A percentile compares a stretch with the other conserved stretches of the same genome.
Evolutionary conservation across 2,329 filamentous ascomycete species (phyloP).

Genomic region (Mycosphaerella arachidis): DNA sequence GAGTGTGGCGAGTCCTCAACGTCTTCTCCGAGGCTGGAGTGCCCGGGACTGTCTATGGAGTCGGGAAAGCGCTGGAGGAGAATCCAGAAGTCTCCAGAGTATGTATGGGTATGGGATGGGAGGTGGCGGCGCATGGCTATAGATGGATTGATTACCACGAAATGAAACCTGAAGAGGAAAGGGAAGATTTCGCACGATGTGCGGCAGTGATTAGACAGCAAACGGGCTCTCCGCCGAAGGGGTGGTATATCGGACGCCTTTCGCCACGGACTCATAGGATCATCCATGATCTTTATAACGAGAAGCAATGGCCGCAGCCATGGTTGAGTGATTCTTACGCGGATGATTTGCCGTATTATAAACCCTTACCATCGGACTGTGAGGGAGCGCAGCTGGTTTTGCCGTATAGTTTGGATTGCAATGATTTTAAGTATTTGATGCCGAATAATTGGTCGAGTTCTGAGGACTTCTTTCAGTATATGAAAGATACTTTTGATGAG

Average conservation of each 20-base stretch:
- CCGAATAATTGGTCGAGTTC: conserved; percentile 24
- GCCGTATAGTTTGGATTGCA: conserved; percentile 47
- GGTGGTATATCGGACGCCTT: conserved; percentile 50
- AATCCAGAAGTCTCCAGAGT: conserved; percentile 45
- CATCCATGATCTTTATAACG: conserved; percentile 49
- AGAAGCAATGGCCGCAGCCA: conserved; percentile 49
- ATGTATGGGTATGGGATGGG: conserved; percentile 48
- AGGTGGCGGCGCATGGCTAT: conserved; percentile 49
- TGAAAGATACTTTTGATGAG: conserved; percentile 53
- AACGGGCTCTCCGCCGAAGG: conserved; percentile 43
- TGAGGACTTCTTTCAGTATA: conserved; percentile 42
- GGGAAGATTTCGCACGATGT: conserved; percentile 44
- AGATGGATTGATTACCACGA: conserved; percentile 51
- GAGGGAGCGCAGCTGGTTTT: not conserved
- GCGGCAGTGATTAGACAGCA: conserved; percentile 40
- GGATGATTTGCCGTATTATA: conserved; percentile 39
- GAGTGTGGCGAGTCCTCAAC: conserved; percentile 49
- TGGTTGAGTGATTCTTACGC: conserved; percentile 52
- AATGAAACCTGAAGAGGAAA: conserved; percentile 45
- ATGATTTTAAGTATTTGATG: conserved; percentile 48
- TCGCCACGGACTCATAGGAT: conserved; percentile 45
- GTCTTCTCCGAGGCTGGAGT: conserved; percentile 47
- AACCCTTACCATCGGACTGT: not conserved
- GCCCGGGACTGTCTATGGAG: conserved; percentile 50
- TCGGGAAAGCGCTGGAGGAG: conserved; percentile 47